phyloP scores from a whole-genome alignment of 192 early-diverging fungal genomes.

The Coemansia sp. region DNA sequence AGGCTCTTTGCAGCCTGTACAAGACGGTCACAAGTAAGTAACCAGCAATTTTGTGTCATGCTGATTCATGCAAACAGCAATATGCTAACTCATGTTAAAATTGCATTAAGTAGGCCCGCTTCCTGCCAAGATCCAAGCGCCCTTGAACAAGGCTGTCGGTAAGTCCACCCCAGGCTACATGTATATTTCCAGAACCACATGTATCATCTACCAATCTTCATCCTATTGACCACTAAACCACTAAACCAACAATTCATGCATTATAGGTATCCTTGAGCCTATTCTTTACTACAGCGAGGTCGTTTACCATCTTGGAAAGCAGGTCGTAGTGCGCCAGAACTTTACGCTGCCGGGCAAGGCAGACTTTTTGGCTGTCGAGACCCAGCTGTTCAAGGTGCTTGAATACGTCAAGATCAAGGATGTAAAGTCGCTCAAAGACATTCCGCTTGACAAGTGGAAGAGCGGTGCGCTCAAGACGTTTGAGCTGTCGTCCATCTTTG shows the following conservation, averaged over 20 bases:
- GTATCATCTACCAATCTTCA: too few relatives aligned
- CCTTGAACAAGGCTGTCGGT: conserved; percentile 47
- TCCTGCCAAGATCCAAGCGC: conserved; percentile 41
- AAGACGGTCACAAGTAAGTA: conserved; percentile 36
- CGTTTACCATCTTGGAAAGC: conserved; percentile 47
- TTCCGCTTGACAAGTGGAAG: conserved; percentile 47
- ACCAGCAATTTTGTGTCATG: not conserved
- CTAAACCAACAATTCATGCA: not conserved
- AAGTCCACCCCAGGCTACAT: not conserved
- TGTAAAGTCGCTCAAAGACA: conserved; percentile 49
- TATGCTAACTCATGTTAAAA: too few relatives aligned
- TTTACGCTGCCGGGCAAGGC: conserved; percentile 47
- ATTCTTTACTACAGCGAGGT: conserved; percentile 53
- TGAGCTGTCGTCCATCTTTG: conserved; percentile 51
- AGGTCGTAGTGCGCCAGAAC: conserved; percentile 44
- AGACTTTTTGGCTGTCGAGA: conserved; percentile 46
- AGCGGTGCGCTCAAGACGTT: conserved; percentile 51
- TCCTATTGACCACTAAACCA: too few relatives aligned
- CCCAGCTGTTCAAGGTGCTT: conserved; percentile 54
- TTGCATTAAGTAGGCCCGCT: conserved; percentile 24
- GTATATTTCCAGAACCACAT: too few relatives aligned
- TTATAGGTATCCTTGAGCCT: conserved; percentile 25
- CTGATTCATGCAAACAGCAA: not conserved
- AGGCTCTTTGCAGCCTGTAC: conserved; percentile 51
- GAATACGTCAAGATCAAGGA: conserved; percentile 44